Conservation (phyloP, 495 filamentous ascomycete species). For the Pseudotulostoma volvatum region DNA sequence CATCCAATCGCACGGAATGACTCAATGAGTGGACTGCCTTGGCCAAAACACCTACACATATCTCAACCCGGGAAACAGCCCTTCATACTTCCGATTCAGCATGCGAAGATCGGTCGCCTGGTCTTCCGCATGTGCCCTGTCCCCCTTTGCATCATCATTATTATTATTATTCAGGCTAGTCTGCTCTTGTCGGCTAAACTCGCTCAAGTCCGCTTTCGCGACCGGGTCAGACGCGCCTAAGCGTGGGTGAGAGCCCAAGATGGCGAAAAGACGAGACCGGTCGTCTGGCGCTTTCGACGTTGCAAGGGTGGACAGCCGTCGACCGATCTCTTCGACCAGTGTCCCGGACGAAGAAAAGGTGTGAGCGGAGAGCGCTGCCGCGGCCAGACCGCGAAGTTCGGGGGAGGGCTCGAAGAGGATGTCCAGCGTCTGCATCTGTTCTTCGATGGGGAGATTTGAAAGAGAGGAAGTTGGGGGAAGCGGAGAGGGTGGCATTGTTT, state of each 20-base stretch:
- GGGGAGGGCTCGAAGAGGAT: conserved; percentile 74
- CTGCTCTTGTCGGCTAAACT: conserved; percentile 65
- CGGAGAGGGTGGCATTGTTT: conserved; percentile 3
- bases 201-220: conserved; percentile 48
- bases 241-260: conserved; percentile 76
- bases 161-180: conserved; percentile 42
- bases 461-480: conserved; percentile 39
- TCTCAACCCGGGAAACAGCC: conserved; percentile 61
- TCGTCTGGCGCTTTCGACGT: conserved; percentile 30
- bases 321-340: conserved; percentile 41
- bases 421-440: conserved; percentile 51
- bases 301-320: conserved; percentile 37
- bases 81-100: conserved; percentile 74
- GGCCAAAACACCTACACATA: conserved; percentile 82
- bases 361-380: conserved; percentile 46
- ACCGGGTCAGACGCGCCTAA: conserved; percentile 43
- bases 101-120: conserved; percentile 27
- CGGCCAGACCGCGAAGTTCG: conserved; percentile 53
- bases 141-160: conserved; percentile 6
- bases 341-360: conserved; percentile 44
- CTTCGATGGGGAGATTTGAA: conserved; percentile 35
- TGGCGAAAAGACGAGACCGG: conserved; percentile 42
- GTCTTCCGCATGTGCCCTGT: conserved; percentile 36
- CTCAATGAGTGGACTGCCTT: conserved; percentile 1
- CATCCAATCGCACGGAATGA: no score